phyloP scores from a whole-genome alignment of 371 early-diverging fungal genomes.

The Circinella umbellata region DNA sequence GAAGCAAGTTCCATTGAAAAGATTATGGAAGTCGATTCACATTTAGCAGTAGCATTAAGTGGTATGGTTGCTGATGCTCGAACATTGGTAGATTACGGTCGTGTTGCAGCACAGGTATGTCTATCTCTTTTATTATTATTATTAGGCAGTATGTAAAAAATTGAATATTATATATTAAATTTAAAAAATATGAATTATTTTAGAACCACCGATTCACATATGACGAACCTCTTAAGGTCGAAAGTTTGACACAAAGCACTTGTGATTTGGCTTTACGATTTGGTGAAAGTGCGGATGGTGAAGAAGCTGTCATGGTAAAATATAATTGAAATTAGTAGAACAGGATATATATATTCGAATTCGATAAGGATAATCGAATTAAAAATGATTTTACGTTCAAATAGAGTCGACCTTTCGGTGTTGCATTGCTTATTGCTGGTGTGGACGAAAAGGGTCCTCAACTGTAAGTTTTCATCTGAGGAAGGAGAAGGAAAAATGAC shows the following conservation, averaged over 20 bases:
- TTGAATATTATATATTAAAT: no score
- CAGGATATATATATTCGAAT: not conserved
- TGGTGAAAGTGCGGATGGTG: constrained; percentile 96
- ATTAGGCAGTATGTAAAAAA: no score
- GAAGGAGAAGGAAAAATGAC: not conserved
- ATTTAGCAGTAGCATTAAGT: constrained; percentile 96
- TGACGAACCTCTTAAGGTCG: constrained; percentile 93
- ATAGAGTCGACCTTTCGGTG: constrained; percentile 98
- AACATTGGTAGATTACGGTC: constrained; percentile 97
- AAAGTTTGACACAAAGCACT: constrained; percentile 95
- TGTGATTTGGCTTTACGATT: constrained; percentile 97
- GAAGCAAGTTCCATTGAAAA: constrained; percentile 96
- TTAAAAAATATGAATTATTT: no score
- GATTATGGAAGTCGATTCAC: constrained; percentile 93
- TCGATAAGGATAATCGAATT: not conserved
- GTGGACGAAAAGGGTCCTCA: constrained; percentile 98
- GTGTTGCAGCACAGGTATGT: constrained; percentile 91
- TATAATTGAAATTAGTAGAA: not conserved
- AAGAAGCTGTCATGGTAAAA: constrained; percentile 93
- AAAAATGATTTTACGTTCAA: no score
- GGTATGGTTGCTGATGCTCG: constrained; percentile 97
- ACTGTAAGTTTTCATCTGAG: constrained; percentile 69
- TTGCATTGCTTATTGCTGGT: constrained; percentile 97
- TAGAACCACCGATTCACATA: constrained; percentile 96
- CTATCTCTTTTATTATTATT: not conserved